A percentile compares a stretch with the other conserved stretches of the same genome.
phyloP scores from a whole-genome alignment of 2,329 filamentous ascomycete species.

The Xylariaceae sp. region DNA sequence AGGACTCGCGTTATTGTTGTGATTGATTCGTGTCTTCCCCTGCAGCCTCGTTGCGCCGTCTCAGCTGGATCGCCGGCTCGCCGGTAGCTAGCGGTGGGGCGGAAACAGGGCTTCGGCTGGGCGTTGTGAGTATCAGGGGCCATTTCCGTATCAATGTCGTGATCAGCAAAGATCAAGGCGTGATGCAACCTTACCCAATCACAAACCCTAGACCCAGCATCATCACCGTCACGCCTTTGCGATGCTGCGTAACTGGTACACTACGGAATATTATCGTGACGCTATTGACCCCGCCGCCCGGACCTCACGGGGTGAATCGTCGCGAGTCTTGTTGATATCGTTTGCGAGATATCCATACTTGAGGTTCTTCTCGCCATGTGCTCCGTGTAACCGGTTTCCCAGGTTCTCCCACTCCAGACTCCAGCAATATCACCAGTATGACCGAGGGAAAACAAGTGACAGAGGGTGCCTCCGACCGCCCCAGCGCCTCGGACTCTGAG shows the following conservation, averaged over 20 bases:
- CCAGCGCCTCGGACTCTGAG: conserved; percentile 17
- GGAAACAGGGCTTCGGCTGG: too few species aligned
- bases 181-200: conserved; percentile 8
- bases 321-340: background rate
- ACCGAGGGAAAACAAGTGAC: conserved; percentile 10
- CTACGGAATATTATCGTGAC: conserved; percentile 8
- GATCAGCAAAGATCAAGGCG: conserved; percentile 4
- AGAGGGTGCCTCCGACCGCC: conserved; percentile 6
- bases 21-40: too few species aligned
- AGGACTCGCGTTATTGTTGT: too few species aligned
- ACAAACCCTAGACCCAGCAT: conserved; percentile 3
- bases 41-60: too few species aligned
- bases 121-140: too few species aligned
- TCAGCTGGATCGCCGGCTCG: too few species aligned
- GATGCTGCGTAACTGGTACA: conserved; percentile 3
- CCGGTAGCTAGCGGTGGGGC: too few species aligned
- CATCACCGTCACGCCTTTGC: conserved; percentile 1
- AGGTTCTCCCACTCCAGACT: background rate
- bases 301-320: background rate
- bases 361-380: background rate
- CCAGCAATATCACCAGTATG: conserved; percentile 2
- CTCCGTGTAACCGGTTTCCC: background rate
- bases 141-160: too few species aligned
- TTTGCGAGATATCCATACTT: background rate
- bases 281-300: conserved; percentile 6